A percentile compares a stretch with the other conserved stretches of the same genome.
Conservation (phyloP, 2,329 filamentous ascomycete genomes). For the Fusarium bactridioides region DNA sequence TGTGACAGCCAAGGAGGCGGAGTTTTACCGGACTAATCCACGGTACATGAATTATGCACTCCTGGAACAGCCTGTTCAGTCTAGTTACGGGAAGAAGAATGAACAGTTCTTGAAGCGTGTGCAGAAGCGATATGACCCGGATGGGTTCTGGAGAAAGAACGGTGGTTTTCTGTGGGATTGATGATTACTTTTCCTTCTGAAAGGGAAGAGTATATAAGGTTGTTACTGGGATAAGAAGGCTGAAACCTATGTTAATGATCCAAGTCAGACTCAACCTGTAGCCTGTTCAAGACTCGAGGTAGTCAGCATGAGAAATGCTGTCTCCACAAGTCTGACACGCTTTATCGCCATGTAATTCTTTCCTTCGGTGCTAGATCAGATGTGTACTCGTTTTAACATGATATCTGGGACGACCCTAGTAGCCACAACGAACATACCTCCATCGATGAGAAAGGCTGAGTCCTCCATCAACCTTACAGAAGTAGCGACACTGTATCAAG, state of each 20-base stretch:
- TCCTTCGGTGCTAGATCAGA: neutral
- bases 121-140: neutral
- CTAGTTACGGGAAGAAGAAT: neutral
- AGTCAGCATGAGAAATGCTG: rapidly evolving
- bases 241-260: neutral
- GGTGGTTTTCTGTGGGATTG: neutral
- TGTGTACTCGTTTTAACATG: neutral
- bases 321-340: too few relatives aligned
- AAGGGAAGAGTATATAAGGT: rapidly evolving
- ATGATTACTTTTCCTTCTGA: rapidly evolving
- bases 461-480: rapidly evolving
- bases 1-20: neutral
- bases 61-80: neutral
- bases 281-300: rapidly evolving
- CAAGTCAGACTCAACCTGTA: too few relatives aligned
- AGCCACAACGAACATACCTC: too few relatives aligned
- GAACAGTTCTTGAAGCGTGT: neutral
- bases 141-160: neutral
- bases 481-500: neutral
- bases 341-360: neutral
- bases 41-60: neutral
- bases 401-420: neutral
- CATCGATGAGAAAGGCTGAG: rapidly evolving
- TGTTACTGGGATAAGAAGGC: rapidly evolving
- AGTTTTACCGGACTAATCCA: neutral